Evolutionary conservation across 306 rosid genomes (phyloP).

Genomic region (Prunus mongolica): DNA sequence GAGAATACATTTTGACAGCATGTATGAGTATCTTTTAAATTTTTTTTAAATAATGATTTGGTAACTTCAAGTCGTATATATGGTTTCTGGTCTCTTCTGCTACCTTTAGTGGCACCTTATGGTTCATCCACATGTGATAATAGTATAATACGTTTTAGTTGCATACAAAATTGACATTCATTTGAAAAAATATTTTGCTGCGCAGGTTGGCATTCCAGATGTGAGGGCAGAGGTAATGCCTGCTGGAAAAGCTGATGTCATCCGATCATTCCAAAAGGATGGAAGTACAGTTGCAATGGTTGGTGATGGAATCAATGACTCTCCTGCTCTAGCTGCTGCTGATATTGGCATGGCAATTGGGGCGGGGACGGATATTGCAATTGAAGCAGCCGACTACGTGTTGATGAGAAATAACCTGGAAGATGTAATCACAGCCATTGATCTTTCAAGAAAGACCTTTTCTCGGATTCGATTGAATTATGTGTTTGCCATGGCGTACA

Average conservation of each 20-base stretch:
- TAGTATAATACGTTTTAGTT: neutral
- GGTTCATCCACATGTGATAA: neutral
- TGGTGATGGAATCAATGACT: conserved; percentile 96
- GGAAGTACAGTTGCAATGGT: conserved; percentile 95
- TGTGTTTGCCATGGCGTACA: conserved; percentile 87
- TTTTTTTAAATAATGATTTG: neutral
- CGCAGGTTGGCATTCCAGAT: conserved; percentile 89
- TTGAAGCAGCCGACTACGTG: conserved; percentile 91
- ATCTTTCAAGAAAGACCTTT: conserved; percentile 86
- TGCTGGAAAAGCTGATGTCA: conserved; percentile 84
- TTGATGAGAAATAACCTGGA: conserved; percentile 90
- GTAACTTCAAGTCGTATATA: neutral
- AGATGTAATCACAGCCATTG: conserved; percentile 96
- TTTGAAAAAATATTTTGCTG: neutral
- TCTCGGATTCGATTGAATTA: conserved; percentile 76
- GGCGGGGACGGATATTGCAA: conserved; percentile 95
- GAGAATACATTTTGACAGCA: neutral
- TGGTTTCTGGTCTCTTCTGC: neutral
- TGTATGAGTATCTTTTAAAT: neutral
- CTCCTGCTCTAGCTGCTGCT: conserved; percentile 93
- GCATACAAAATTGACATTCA: neutral
- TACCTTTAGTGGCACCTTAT: neutral
- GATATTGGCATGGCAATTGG: conserved; percentile 98
- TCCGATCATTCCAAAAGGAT: conserved; percentile 69
- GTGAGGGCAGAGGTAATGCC: conserved; percentile 97